Conservation (phyloP, 2,329 filamentous ascomycete species). For the Arthroderma sp. region DNA sequence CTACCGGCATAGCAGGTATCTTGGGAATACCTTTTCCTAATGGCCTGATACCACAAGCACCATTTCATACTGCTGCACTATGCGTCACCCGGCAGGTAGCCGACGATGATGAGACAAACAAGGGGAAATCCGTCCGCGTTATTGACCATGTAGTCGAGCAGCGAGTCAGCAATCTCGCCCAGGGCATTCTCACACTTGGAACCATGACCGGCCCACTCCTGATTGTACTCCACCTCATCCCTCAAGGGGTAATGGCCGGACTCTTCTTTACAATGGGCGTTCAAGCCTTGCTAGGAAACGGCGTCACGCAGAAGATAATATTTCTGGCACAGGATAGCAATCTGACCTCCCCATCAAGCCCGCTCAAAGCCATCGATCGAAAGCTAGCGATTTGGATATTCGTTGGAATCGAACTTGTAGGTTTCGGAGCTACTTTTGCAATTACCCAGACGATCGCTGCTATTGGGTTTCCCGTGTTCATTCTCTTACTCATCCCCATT, state of each 20-base stretch:
- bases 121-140: constrained; percentile 48
- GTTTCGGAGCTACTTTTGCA: constrained; percentile 66
- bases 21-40: constrained; percentile 71
- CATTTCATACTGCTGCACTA: constrained; percentile 67
- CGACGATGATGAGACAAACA: constrained; percentile 44
- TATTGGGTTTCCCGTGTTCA: constrained; percentile 66
- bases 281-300: constrained; percentile 62
- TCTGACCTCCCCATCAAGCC: constrained; percentile 46
- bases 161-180: constrained; percentile 62
- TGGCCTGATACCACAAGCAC: constrained; percentile 70
- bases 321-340: constrained; percentile 53
- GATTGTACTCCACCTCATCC: constrained; percentile 61
- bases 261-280: constrained; percentile 78
- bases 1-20: constrained; percentile 61
- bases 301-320: constrained; percentile 61
- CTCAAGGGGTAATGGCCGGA: constrained; percentile 65
- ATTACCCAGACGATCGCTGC: constrained; percentile 74
- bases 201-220: constrained; percentile 68
- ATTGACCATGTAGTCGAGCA: constrained; percentile 55
- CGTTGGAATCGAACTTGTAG: constrained; percentile 53
- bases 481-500: constrained; percentile 54
- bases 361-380: constrained; percentile 49
- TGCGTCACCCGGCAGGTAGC: constrained; percentile 52
- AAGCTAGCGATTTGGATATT: constrained; percentile 57
- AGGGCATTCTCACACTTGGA: constrained; percentile 63